These are phyloP conservation scores for Zygoascus biomembranicola DNA, from an alignment of 805 yeast genomes.

Conservation along the genomic window DNA sequence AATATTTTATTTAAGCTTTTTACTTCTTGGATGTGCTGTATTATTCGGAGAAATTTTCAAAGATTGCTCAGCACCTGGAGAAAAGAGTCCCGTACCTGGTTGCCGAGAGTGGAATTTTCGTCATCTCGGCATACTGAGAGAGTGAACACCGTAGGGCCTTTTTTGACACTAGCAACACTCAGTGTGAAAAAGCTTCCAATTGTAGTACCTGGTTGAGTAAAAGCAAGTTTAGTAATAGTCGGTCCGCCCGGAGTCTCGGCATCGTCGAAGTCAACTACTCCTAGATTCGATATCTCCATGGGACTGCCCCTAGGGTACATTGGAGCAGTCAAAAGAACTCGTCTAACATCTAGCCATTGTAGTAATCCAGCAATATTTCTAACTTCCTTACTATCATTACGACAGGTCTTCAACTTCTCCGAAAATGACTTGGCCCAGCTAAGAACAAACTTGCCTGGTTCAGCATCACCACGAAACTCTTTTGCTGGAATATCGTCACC, in stretches of 20 bases:
- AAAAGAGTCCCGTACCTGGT: not conserved
- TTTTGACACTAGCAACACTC: constrained; percentile 3
- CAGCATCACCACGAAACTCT: not conserved
- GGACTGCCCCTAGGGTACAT: not conserved
- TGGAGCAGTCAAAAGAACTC: not conserved
- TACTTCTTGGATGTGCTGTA: no score
- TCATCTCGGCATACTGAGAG: constrained; percentile 5
- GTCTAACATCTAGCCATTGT: not conserved
- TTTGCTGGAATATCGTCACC: not conserved
- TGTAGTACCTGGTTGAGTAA: constrained; percentile 3
- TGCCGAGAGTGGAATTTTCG: not conserved
- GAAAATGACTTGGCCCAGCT: not conserved
- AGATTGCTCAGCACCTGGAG: not conserved
- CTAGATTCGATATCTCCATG: constrained; percentile 7
- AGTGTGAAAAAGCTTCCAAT: constrained; percentile 2
- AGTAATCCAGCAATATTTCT: not conserved
- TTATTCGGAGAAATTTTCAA: no score
- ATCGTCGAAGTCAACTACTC: constrained; percentile 1
- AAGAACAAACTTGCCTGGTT: not conserved
- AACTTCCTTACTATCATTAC: not conserved
- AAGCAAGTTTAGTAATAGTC: constrained; percentile 1
- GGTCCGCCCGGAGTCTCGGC: not conserved
- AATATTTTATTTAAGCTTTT: no score
- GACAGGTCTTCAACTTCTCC: not conserved
- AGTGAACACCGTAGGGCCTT: constrained; percentile 1